Evolutionary conservation across 1,284 basidiomycete species (phyloP).

Genomic region (Heterobasidion parviporum): DNA sequence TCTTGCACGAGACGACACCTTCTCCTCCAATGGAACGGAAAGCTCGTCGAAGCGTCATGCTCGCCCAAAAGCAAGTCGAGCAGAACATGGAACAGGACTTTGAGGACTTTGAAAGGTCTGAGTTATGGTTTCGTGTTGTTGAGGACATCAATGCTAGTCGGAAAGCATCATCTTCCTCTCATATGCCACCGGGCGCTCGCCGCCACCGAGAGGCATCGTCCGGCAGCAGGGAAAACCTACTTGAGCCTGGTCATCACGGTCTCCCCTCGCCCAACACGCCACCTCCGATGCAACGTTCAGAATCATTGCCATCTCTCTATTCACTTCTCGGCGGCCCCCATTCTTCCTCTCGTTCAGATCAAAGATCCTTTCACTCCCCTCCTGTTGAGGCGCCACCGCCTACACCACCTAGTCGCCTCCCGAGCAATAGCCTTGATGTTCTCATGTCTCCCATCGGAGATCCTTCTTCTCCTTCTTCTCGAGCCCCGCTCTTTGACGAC

Average conservation of each 20-base stretch:
- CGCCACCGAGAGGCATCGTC: not conserved
- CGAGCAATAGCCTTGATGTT: constrained; percentile 48
- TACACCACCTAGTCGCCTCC: not conserved
- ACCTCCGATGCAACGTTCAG: constrained; percentile 4
- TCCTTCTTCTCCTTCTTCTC: constrained; percentile 36
- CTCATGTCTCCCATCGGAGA: constrained; percentile 65
- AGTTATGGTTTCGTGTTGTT: constrained; percentile 85
- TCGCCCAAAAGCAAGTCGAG: constrained; percentile 81
- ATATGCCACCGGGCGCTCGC: not conserved
- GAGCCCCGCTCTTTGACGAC: constrained; percentile 76
- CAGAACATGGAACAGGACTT: constrained; percentile 90
- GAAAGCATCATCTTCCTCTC: constrained; percentile 6
- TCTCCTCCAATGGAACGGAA: constrained; percentile 45
- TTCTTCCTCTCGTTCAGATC: constrained; percentile 2
- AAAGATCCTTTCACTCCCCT: not conserved
- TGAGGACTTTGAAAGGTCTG: constrained; percentile 77
- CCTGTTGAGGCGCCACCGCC: not conserved
- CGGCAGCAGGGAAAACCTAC: constrained; percentile 6
- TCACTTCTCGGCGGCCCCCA: constrained; percentile 5
- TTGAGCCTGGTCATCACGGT: not conserved
- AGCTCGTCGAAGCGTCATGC: constrained; percentile 71
- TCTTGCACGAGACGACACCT: constrained; percentile 35
- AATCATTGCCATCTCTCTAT: constrained; percentile 7
- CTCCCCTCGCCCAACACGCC: not conserved
- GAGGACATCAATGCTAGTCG: constrained; percentile 52